Base-by-base conservation (phyloP, 306 rosid species). In the Quercus ilex region DNA sequence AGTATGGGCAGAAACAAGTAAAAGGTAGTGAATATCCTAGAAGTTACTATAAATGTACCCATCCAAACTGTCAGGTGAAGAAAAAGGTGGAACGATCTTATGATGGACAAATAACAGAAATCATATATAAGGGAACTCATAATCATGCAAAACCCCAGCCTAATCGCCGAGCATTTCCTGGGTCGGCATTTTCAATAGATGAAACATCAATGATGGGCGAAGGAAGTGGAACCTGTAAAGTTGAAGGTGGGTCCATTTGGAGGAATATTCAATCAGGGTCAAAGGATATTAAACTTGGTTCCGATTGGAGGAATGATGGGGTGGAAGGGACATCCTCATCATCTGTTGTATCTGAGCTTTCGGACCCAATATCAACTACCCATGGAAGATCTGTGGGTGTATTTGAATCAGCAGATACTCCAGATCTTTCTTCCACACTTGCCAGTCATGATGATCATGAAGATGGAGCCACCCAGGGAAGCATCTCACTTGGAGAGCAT, bases 1-100 rank as follows among this genome's bases (percentile, higher is more conserved):
- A 94, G 84, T 94, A 94, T 78, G 98, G 98, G 26, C 98, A 94
- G 74, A 94, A 94, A 79, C 97, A 92, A 85, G 98, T 94, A 1
- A 94, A 92, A 78, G 97, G 98, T 7, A 91, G 97, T 72, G 97
- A 92, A 83, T 94, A 88, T 85, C 98, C 97, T 6, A 88, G 98
- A 75, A 94, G 98, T 83, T 94, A 94, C 75, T 94, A 91, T 51
- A 94, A 92, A 84, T 94, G 98, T 65, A 92, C 97, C 4, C 83
- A 89, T 59, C 83, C 92, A 74, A 91, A 82, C 80, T 94, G 98
- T 80, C 88, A 5, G 63, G 98, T 94, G 84, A 94, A 91, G 97
- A 92, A 94, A 81, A 94, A 91, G 78, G 98, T 94, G 77, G 98
- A 94, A 84, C 79, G 97, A 55, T 92, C 94, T n/a, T 89, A 80